A percentile compares a stretch with the other conserved stretches of the same genome.
Evolutionary conservation across 2,329 filamentous ascomycete genomes (phyloP).

Genomic region (Fusarium floridanum): DNA sequence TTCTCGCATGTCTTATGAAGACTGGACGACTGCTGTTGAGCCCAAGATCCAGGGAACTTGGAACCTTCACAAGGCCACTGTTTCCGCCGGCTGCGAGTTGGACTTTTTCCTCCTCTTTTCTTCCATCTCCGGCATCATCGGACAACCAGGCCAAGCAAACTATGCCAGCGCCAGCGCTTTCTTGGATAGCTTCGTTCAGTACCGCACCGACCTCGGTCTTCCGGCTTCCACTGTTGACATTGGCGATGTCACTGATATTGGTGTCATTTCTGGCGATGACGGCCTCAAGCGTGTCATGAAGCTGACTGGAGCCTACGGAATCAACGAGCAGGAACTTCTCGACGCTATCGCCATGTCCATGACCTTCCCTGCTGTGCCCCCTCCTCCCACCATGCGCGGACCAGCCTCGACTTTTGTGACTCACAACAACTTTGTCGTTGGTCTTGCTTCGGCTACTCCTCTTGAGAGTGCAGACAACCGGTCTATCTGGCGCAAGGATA

Average conservation of each 20-base stretch:
- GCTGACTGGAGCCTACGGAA: slow-evolving; percentile 2
- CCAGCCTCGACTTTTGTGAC: slow-evolving; percentile 11
- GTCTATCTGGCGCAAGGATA: slow-evolving; percentile 37
- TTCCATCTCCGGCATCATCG: slow-evolving; percentile 53
- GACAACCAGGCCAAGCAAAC: slow-evolving; percentile 54
- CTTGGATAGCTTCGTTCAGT: slow-evolving; percentile 55
- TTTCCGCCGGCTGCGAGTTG: slow-evolving; percentile 33
- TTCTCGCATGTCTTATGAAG: slow-evolving; percentile 51
- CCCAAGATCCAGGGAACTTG: slow-evolving; percentile 55
- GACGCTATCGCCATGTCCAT: slow-evolving; percentile 17
- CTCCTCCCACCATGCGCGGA: background rate
- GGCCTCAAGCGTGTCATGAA: slow-evolving; percentile 20
- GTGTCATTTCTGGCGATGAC: slow-evolving; percentile 49
- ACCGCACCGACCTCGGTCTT: slow-evolving; percentile 51
- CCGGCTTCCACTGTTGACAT: slow-evolving; percentile 56
- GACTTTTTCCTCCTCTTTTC: slow-evolving; percentile 56
- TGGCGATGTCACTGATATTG: slow-evolving; percentile 52
- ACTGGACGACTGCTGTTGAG: slow-evolving; percentile 45
- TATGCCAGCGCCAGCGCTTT: slow-evolving; percentile 59
- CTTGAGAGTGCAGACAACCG: slow-evolving; percentile 23
- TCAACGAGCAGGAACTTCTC: slow-evolving; percentile 29
- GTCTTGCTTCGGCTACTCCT: slow-evolving; percentile 31
- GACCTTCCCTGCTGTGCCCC: background rate
- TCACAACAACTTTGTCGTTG: slow-evolving; percentile 26
- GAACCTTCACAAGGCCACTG: slow-evolving; percentile 55